Evolutionary conservation across 768 basidiomycete species (phyloP), one percentile per base, ranked within the genome.

Genomic region (Tulasnella sp.): DNA sequence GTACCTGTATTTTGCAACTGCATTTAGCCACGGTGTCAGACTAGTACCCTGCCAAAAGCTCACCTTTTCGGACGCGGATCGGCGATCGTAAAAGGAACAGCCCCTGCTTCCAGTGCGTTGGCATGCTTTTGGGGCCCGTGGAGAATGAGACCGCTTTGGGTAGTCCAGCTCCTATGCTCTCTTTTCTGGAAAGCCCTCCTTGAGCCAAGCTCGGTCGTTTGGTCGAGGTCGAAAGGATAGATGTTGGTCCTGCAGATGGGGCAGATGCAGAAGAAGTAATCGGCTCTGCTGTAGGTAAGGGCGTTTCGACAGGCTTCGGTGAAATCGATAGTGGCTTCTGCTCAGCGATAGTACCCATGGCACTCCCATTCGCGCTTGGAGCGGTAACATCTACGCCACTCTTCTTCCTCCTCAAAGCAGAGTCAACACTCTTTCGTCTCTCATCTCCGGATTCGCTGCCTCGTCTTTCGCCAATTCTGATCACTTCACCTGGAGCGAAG

Each of bases 81-180:
- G 90, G 87, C 58, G 92, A 82, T 48, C 80, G 75, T 60, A 99
- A 76, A 65, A 98, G 71, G 72, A 99, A 96, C 2, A 91, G 66
- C 0, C 95, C 92, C 68, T 99, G 95, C 69, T 92, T 93, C 95
- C 95, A 98, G 70, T 99, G 95, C 26, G 94, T 98, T 9, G 89
- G 82, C 23, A 81, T 80, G 60, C 88, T 93, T 65, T 73, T 73
- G 9, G 95, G 93, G 0, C 95, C 90, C 0, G 95, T 98, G 65
- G 89, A 94, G 72, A 99, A 77, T 43, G 66, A 68, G 21, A 70
- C 60, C 13, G 50, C 41, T 49, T 56, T 55, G 17, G 61, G 61
- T 30, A 59, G 45, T 11, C 58, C 49, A 89, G 69, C 86, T 89
- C 4, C 78, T 80, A 7, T 82, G 68, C 15, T 64, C 53, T 24